Conservation (phyloP, 108 stramenopile genomes). For the Cyclotella cryptica region DNA sequence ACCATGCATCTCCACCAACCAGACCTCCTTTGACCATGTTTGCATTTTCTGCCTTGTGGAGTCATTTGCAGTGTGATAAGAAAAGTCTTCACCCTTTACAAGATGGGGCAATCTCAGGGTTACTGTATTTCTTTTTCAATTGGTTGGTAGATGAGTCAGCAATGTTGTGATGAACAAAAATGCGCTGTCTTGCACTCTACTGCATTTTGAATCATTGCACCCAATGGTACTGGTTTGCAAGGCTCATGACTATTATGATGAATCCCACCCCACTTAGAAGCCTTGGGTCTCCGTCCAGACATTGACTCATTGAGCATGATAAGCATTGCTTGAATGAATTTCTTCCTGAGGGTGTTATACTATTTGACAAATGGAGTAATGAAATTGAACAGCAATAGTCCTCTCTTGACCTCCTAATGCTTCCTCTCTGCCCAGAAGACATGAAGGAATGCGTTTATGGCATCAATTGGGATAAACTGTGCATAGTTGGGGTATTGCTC, state of each 20-base stretch:
- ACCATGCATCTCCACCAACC: slow-evolving; percentile 42
- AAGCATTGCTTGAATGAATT: not conserved
- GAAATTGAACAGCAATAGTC: slow-evolving; percentile 14
- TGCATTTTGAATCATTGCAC: slow-evolving; percentile 19
- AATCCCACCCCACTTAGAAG: slow-evolving; percentile 14
- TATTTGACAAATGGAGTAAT: slow-evolving; percentile 16
- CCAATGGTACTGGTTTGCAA: slow-evolving; percentile 16
- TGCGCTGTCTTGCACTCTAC: slow-evolving; percentile 14
- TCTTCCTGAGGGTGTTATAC: slow-evolving; percentile 12
- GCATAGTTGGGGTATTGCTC: too few species aligned
- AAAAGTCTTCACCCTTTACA: not conserved
- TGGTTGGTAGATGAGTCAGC: too few species aligned
- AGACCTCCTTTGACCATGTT: slow-evolving; percentile 9
- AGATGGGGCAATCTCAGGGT: too few species aligned
- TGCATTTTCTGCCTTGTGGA: slow-evolving; percentile 10
- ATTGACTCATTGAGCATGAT: slow-evolving; percentile 30
- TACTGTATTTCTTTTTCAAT: too few species aligned
- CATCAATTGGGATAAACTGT: slow-evolving; percentile 13
- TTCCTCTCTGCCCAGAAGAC: slow-evolving; percentile 26
- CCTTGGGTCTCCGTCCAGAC: slow-evolving; percentile 21
- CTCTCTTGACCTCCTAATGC: slow-evolving; percentile 2
- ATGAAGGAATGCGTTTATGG: slow-evolving; percentile 17
- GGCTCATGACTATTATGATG: slow-evolving; percentile 20
- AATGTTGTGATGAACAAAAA: too few species aligned
- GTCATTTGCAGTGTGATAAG: not conserved